Conservation (phyloP, 1,284 basidiomycete genomes). For the Ceratorhiza oryzae-sativae region DNA sequence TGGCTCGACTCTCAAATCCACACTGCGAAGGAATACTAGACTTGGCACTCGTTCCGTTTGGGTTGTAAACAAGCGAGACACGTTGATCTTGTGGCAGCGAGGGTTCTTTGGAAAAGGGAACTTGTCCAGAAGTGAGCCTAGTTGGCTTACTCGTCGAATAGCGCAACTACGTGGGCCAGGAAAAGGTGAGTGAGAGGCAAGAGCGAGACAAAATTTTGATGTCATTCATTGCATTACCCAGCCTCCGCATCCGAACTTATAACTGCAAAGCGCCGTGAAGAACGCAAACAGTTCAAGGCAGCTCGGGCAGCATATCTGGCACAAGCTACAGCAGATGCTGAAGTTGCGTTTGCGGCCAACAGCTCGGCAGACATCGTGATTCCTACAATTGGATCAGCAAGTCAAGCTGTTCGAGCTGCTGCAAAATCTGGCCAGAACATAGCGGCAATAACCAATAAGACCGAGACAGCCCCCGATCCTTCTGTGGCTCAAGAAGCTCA, state of each 20-base stretch:
- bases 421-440: background rate
- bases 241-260: slow-evolving; percentile 86
- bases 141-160: slow-evolving; percentile 81
- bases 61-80: slow-evolving; percentile 69
- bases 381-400: slow-evolving; percentile 49
- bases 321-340: slow-evolving; percentile 74
- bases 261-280: slow-evolving; percentile 80
- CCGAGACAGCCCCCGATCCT: background rate
- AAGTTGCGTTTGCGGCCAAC: slow-evolving; percentile 72
- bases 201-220: background rate
- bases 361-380: slow-evolving; percentile 54
- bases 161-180: slow-evolving; percentile 61
- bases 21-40: slow-evolving; percentile 77
- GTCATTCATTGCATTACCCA: slow-evolving; percentile 46
- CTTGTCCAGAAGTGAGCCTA: slow-evolving; percentile 92
- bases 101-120: slow-evolving; percentile 99
- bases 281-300: slow-evolving; percentile 89
- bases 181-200: slow-evolving; percentile 53
- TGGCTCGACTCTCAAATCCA: slow-evolving; percentile 62
- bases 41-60: slow-evolving; percentile 78
- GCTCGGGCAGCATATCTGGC: slow-evolving; percentile 85
- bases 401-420: slow-evolving; percentile 9
- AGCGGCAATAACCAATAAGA: background rate
- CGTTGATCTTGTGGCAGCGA: slow-evolving; percentile 79
- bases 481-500: slow-evolving; percentile 1